Conservation (phyloP, 129 eudicot species). For the Deinandra increscens region DNA sequence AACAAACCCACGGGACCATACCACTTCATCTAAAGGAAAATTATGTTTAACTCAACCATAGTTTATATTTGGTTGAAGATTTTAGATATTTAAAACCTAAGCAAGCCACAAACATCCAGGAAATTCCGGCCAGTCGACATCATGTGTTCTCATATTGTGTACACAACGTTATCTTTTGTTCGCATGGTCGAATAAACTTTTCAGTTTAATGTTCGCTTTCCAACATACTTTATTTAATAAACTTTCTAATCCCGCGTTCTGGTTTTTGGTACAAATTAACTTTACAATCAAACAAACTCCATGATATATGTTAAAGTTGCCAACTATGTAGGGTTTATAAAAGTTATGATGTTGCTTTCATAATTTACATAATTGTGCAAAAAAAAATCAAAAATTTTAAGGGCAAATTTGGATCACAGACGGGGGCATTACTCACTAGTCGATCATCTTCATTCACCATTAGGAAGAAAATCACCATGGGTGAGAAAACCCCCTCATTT, state of each 20-base stretch:
- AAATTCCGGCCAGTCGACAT: constrained; percentile 26
- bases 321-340: not conserved
- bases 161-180: constrained; percentile 22
- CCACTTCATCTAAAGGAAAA: too few relatives aligned
- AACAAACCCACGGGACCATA: too few relatives aligned
- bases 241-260: not conserved
- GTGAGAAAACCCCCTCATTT: too few relatives aligned
- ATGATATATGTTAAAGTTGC: too few relatives aligned
- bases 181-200: not conserved
- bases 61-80: not conserved
- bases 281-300: too few relatives aligned
- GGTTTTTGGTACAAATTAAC: not conserved
- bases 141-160: constrained; percentile 29
- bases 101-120: not conserved
- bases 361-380: not conserved
- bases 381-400: too few relatives aligned
- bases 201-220: not conserved
- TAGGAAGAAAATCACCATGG: too few relatives aligned
- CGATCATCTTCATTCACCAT: too few relatives aligned
- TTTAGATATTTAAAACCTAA: not conserved
- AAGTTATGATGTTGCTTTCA: not conserved
- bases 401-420: too few relatives aligned
- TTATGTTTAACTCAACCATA: not conserved
- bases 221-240: not conserved
- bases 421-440: too few relatives aligned